Base-by-base conservation (phyloP, 2,329 filamentous ascomycete species). In the Aphanocladium album region DNA sequence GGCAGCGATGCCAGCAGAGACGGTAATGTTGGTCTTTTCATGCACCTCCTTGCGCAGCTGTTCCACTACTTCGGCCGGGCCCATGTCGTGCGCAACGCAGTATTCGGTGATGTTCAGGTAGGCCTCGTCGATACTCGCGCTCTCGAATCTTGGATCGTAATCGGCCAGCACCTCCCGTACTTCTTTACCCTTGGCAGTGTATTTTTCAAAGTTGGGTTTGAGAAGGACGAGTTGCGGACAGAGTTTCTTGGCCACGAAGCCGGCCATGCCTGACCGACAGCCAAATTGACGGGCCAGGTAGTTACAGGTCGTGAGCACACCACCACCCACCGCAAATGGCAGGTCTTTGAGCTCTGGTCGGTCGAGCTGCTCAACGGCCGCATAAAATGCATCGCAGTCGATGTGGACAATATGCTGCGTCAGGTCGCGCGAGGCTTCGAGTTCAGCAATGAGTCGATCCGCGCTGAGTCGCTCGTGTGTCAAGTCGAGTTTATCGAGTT, bases 341-440 rank as follows among this genome's bases (percentile, higher is more conserved):
- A 96, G 79, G 43, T 92, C 80, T 62, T 89, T 90, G 50, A 99
- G 81, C 70, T 96, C 93, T 0, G 93, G 95, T 1, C 89, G 83
- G 68, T 91, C 88, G 3, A 93, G 81, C 66, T 88, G 90, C 72
- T 98, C 95, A 0, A 98, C 95, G 0, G 95, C 91, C 0, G 95
- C 95, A 70, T 95, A 99, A 74, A 99, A 99, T 17, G 95, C 95
- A 77, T 99, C 95, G 74, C 95, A 98, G 73, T 99, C 95, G 52
- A 98, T 84, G 71, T 99, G 95, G 1, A 98, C 89, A 25, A 98
- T 85, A 61, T 85, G 80, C 72, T 98, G 95, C 0, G 87, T 88
- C 39, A 99, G 78, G 69, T 98, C 93, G 51, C 95, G 83, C 1
- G 83, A 81, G 8, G 86, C 71, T 69, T 99, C 95, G 21, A 97